Base-by-base conservation (phyloP, 1,139 yeast species). In the Suhomyces coccinellae region DNA sequence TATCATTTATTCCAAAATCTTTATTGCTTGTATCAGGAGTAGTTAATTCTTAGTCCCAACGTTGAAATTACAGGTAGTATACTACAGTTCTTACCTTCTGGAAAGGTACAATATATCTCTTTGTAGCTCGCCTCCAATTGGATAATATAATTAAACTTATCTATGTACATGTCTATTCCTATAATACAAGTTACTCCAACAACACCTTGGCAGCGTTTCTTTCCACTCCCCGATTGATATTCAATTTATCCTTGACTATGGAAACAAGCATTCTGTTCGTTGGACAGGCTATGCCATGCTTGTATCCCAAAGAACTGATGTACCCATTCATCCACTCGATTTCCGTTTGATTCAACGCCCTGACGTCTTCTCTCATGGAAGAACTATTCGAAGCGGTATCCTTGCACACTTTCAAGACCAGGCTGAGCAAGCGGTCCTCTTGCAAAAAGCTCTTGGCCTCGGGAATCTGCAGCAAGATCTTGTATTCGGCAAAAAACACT, bases 331-430 rank as follows among this genome's bases (percentile, higher is more conserved):
- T 83, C 62, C 78, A 85, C 48, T 84, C 85, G 27, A 91, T 78
- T 59, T 91, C 99, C 0, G 95, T 85, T 22, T 71, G 73, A 51
- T 82, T 74, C 43, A 81, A 69, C 51, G 75, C 70, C 38, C 79
- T 62, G 1, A 86, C 75, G 56, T 91, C 98, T 53, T 87, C 89
- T 55, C 96, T 76, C 98, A 91, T 93, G 2, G 96, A 87, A 8
- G 95, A 82, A 43, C 85, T 80, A 65, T 90, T 93, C 38, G 72
- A 63, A 0, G 78, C 74, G 20, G 84, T 75, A 31, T 57, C 40
- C 47, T 73, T 64, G 33, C 81, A 69, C 10, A 79, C 77, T 4
- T 75, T 70, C 15, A 69, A 50, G 6, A 85, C 85, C 3, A 73
- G 62, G 26, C 70, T 62, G 16, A 77, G 57, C 51, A 87, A 64